These are phyloP conservation scores for sweet orange (Citrus sinensis) DNA, from an alignment of 345 rosid genomes.

Conservation along the genomic window DNA sequence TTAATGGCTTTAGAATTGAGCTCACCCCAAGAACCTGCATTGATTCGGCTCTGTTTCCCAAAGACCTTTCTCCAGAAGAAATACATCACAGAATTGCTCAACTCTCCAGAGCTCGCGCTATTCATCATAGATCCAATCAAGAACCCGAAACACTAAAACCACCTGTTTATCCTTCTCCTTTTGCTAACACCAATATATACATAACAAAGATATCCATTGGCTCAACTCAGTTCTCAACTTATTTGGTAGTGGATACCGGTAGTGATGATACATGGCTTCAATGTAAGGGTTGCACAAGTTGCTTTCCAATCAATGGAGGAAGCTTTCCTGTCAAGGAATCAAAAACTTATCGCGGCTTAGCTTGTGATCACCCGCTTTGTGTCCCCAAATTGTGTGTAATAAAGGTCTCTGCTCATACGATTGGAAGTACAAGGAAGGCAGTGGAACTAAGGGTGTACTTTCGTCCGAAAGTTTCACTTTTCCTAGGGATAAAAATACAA, in stretches of 20 bases:
- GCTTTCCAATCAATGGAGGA: background rate
- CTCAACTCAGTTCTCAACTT: background rate
- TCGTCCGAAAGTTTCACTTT: background rate
- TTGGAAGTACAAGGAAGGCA: background rate
- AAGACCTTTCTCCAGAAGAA: background rate
- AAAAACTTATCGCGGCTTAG: background rate
- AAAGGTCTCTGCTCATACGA: background rate
- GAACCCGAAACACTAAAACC: background rate
- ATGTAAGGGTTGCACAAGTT: background rate
- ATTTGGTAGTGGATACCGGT: conserved; percentile 2
- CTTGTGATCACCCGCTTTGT: background rate
- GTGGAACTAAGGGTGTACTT: background rate
- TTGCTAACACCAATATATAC: background rate
- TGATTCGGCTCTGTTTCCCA: background rate
- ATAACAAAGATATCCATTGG: background rate
- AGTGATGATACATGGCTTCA: conserved; percentile 8
- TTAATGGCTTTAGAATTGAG: background rate
- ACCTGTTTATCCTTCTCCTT: background rate
- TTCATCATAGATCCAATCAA: background rate
- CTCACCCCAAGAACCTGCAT: background rate
- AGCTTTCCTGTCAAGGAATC: background rate
- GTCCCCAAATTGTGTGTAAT: background rate
- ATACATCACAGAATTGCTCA: background rate
- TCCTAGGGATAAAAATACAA: background rate
- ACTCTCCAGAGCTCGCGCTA: background rate